Evolutionary conservation across 192 early-diverging fungal species (phyloP).

Genomic region (Umbelopsis sp.): DNA sequence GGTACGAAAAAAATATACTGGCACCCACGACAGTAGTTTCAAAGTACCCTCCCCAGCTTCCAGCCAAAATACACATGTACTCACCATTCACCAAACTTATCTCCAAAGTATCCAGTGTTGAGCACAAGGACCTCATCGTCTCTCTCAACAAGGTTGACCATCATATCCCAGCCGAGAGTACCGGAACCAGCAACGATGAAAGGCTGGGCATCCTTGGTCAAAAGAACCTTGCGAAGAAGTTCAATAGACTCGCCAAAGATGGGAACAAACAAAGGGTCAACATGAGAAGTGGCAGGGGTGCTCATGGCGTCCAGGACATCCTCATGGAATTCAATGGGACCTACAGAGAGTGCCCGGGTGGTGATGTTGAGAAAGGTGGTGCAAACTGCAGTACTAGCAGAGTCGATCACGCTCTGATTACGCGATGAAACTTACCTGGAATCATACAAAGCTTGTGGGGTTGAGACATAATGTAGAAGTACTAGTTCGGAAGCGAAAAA

Average conservation of each 20-base stretch:
- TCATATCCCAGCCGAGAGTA: constrained; percentile 98
- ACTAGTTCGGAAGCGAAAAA: background rate
- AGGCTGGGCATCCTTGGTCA: constrained; percentile 83
- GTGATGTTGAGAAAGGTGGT: background rate
- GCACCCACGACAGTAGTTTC: constrained; percentile 20
- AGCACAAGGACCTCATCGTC: constrained; percentile 88
- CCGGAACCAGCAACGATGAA: constrained; percentile 94
- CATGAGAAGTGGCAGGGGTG: constrained; percentile 91
- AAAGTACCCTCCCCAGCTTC: constrained; percentile 9
- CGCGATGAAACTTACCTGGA: constrained; percentile 61
- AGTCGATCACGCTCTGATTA: background rate
- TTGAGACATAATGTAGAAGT: background rate
- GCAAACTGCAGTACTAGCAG: background rate
- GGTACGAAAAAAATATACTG: constrained; percentile 24
- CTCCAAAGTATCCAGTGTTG: constrained; percentile 95
- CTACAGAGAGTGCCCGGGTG: constrained; percentile 39
- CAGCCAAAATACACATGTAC: background rate
- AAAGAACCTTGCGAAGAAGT: constrained; percentile 78
- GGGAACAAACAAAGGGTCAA: constrained; percentile 87
- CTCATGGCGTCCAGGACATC: constrained; percentile 84
- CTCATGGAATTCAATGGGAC: constrained; percentile 93
- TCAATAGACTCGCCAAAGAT: constrained; percentile 88
- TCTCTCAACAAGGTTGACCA: constrained; percentile 88
- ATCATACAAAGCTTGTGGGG: constrained; percentile 91
- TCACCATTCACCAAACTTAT: constrained; percentile 91